phyloP scores from a whole-genome alignment of 2,329 filamentous ascomycete genomes.

The Ophiocordyceps robertsii region DNA sequence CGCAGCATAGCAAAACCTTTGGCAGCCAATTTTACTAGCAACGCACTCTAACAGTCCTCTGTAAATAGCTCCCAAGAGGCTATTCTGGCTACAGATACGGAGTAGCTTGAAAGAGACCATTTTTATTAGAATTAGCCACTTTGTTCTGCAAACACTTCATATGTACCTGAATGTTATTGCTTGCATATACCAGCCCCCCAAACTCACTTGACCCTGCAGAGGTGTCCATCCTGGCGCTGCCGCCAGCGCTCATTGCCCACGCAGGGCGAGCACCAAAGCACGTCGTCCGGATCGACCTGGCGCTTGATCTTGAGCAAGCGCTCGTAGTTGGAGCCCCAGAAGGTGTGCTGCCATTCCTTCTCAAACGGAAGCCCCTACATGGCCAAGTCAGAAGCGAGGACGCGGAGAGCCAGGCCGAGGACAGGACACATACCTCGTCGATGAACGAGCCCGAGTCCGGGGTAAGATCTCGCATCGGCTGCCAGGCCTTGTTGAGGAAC shows the following conservation, averaged over 20 bases:
- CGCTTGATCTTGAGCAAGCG: constrained; percentile 30
- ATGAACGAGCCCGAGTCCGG: constrained; percentile 29
- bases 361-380: constrained; percentile 20
- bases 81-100: no score
- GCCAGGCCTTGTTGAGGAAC: constrained; percentile 12
- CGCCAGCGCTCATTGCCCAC: constrained; percentile 30
- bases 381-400: fast-evolving
- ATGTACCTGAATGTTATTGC: no score
- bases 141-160: no score
- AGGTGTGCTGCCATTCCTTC: constrained; percentile 22
- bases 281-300: constrained; percentile 28
- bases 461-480: constrained; percentile 24
- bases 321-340: constrained; percentile 32
- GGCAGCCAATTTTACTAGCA: no score
- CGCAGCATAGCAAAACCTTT: no score
- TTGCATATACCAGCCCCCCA: no score
- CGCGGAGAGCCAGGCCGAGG: background rate
- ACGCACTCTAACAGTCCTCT: no score
- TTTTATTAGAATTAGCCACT: no score
- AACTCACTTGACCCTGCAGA: no score
- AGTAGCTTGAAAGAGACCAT: no score
- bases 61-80: no score
- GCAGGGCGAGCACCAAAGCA: constrained; percentile 35
- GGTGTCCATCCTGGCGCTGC: constrained; percentile 9
- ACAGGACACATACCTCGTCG: constrained; percentile 26